Conservation (phyloP, 768 basidiomycete species). For the Lentinula aciculospora region DNA sequence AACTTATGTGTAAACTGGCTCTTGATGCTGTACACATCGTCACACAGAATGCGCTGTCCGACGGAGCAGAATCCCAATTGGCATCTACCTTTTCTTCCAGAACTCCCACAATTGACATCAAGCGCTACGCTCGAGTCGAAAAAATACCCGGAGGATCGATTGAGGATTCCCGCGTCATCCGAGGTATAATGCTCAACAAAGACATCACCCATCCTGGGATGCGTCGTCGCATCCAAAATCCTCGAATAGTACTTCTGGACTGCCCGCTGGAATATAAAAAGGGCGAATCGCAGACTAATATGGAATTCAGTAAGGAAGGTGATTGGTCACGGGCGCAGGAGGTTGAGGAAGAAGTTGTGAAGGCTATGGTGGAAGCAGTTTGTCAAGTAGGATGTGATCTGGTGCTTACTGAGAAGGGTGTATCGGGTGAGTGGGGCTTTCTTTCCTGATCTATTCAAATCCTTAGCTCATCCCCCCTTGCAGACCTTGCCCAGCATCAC, state of each 20-base stretch:
- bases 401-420: conserved; percentile 95
- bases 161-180: conserved; percentile 82
- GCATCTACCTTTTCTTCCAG: not conserved
- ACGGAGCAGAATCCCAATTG: conserved; percentile 45
- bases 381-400: conserved; percentile 90
- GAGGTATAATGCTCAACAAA: conserved; percentile 97
- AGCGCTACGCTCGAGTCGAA: conserved; percentile 95
- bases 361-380: conserved; percentile 75
- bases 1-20: conserved; percentile 95
- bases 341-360: conserved; percentile 97
- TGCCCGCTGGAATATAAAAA: conserved; percentile 99
- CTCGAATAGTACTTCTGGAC: conserved; percentile 84
- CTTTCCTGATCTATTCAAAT: not conserved
- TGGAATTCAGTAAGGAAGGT: conserved; percentile 91
- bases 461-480: not conserved
- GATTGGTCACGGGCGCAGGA: conserved; percentile 92
- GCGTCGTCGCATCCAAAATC: conserved; percentile 86
- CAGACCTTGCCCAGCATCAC: conserved; percentile 91
- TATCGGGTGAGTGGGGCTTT: conserved; percentile 64
- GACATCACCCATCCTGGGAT: conserved; percentile 98
- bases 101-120: conserved; percentile 74
- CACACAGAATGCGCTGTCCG: conserved; percentile 64
- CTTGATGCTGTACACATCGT: conserved; percentile 90
- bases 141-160: conserved; percentile 98
- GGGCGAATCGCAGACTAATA: conserved; percentile 97